Evolutionary conservation across 192 early-diverging fungal species (phyloP).

Genomic region (Podila verticillata): DNA sequence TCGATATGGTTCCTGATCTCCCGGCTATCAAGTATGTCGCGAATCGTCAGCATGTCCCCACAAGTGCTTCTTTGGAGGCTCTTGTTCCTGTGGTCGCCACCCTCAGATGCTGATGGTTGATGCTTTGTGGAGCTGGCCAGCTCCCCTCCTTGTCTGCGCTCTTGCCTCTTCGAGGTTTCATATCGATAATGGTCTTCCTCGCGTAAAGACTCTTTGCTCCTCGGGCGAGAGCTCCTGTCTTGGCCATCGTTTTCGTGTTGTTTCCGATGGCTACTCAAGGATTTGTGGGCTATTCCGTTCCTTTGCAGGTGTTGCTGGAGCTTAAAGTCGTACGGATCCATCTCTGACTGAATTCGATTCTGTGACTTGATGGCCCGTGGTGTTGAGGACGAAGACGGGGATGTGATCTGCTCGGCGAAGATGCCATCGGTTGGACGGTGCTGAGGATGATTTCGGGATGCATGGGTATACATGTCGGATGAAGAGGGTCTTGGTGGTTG

Average conservation of each 20-base stretch:
- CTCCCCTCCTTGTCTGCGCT: neutral
- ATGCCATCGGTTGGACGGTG: too few relatives aligned
- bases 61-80: neutral
- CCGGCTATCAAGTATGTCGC: constrained; percentile 30
- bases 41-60: constrained; percentile 17
- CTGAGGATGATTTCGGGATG: too few relatives aligned
- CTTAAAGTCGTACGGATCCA: neutral
- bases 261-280: neutral
- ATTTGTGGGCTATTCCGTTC: neutral
- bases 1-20: constrained; percentile 34
- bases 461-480: too few relatives aligned
- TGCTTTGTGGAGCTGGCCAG: neutral
- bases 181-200: neutral
- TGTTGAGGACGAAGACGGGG: neutral
- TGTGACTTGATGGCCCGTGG: neutral
- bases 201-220: too few relatives aligned
- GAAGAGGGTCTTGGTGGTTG: too few relatives aligned
- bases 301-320: neutral
- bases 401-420: too few relatives aligned
- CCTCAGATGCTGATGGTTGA: neutral
- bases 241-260: neutral
- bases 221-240: neutral
- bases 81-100: neutral
- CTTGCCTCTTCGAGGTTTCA: neutral
- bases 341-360: neutral